Evolutionary conservation across 768 basidiomycete genomes (phyloP), one percentile per base, ranked within the genome.

Genomic region (Amanita pseudoporphyria): DNA sequence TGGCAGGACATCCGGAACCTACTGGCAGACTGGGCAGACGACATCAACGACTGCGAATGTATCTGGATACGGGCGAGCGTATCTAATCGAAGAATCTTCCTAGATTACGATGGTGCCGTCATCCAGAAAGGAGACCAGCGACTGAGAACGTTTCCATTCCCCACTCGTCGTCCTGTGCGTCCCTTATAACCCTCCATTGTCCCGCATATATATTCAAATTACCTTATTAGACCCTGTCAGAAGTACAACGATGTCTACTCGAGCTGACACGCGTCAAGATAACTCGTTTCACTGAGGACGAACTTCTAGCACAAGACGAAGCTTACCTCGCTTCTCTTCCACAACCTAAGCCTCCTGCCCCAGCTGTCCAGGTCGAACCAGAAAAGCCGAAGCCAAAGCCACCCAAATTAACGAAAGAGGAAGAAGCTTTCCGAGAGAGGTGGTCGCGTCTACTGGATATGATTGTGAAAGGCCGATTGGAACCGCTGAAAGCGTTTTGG

Each of bases 61-160:
- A 87, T 99, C 43, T 99, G 88, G 72, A 81, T 99, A 37, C 79
- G 96, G 14, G 91, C 93, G 32, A 94, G 81, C 64, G 82, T 78
- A 14, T 81, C 87, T 1, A 96, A 96, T 49, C 30, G 26, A n/a
- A 21, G 14, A 33, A 45, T 30, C 22, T 41, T 41, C 14, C 9
- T 41, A 24, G 93, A 91, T 47, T 94, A 92, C 57, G 90, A 93
- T 12, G 85, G 76, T 3, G 82, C 87, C 1, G 66, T 82, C 3
- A 77, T 97, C 45, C 60, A 68, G 24, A 93, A 90, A 69, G 77
- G 81, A 60, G 95, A 98, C 54, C 78, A 78, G 28, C 77, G 94
- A 32, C 65, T 98, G 26, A 78, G 93, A 38, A 87, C 84, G 0
- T 98, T 95, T 65, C 93, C 94, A 0, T 99, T 99, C 66, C 94